phyloP scores from a whole-genome alignment of 345 rosid genomes.

The Psidium friedrichsthalianum region DNA sequence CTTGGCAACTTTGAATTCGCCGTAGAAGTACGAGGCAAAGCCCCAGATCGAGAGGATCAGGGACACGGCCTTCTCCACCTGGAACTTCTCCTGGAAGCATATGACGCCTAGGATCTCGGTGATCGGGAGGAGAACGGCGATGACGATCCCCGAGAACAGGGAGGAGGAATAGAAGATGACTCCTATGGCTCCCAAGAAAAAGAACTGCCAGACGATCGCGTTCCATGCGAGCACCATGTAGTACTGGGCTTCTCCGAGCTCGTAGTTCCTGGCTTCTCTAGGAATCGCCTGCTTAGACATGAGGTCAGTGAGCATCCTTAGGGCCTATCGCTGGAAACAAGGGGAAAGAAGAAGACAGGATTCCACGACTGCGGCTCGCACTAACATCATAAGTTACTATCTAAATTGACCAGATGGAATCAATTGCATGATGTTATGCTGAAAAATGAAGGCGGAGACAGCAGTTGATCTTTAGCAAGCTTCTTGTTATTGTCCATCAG shows the following conservation, averaged over 20 bases:
- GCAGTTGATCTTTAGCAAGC: not conserved
- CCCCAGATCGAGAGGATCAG: conserved; percentile 71
- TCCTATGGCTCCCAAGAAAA: conserved; percentile 60
- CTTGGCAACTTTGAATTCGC: conserved; percentile 34
- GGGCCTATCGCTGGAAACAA: not conserved
- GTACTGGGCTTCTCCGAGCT: conserved; percentile 42
- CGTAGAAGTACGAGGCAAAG: conserved; percentile 57
- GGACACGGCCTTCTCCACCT: conserved; percentile 52
- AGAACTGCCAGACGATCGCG: conserved; percentile 47
- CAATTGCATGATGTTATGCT: not conserved
- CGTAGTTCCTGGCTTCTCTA: conserved; percentile 43
- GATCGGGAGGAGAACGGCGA: conserved; percentile 41
- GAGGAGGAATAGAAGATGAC: conserved; percentile 56
- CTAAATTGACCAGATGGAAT: not conserved
- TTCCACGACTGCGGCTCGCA: not conserved
- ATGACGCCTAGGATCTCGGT: conserved; percentile 60
- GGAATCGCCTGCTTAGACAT: conserved; percentile 33
- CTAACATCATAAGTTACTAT: not conserved
- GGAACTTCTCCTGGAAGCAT: conserved; percentile 56
- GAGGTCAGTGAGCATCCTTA: not conserved
- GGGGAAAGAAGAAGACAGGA: not conserved
- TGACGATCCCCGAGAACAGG: conserved; percentile 41
- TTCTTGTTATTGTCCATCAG: not conserved
- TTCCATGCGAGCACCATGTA: conserved; percentile 30
- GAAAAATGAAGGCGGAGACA: not conserved